phyloP scores from a whole-genome alignment of 2,329 filamentous ascomycete species.

The Cytospora piceae region DNA sequence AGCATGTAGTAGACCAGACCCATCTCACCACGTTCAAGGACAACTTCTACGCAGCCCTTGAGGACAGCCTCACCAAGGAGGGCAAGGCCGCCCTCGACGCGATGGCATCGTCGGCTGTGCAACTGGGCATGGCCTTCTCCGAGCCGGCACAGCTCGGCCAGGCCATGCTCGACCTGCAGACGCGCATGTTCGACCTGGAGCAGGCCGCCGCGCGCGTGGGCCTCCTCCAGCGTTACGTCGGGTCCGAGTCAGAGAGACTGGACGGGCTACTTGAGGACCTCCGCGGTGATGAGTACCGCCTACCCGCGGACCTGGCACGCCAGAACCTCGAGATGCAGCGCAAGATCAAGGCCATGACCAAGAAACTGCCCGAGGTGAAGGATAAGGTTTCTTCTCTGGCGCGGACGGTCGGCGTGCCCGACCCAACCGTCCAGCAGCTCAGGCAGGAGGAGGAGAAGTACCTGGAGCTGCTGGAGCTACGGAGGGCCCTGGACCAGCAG shows the following conservation, averaged over 20 bases:
- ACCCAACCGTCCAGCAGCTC: slow-evolving; percentile 61
- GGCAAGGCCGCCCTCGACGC: slow-evolving; percentile 60
- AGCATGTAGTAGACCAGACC: slow-evolving; percentile 24
- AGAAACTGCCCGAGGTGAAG: slow-evolving; percentile 69
- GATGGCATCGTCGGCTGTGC: slow-evolving; percentile 56
- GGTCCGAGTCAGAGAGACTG: slow-evolving; percentile 51
- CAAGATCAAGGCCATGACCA: slow-evolving; percentile 66
- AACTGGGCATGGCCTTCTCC: slow-evolving; percentile 53
- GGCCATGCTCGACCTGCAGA: slow-evolving; percentile 60
- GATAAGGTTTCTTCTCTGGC: slow-evolving; percentile 54
- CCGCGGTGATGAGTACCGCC: slow-evolving; percentile 53
- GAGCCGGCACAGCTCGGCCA: slow-evolving; percentile 54
- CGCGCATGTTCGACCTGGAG: slow-evolving; percentile 56
- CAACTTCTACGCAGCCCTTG: slow-evolving; percentile 56
- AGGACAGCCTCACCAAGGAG: slow-evolving; percentile 57
- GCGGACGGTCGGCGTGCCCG: slow-evolving; percentile 40
- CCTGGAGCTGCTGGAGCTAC: slow-evolving; percentile 57
- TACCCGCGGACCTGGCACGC: slow-evolving; percentile 62
- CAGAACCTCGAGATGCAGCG: slow-evolving; percentile 77
- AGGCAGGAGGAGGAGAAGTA: slow-evolving; percentile 62
- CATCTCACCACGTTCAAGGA: slow-evolving; percentile 37
- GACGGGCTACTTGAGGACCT: slow-evolving; percentile 48
- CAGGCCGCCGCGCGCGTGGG: slow-evolving; percentile 59
- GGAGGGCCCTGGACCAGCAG: slow-evolving; percentile 63
- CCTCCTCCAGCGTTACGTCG: slow-evolving; percentile 59